A percentile compares a stretch with the other conserved stretches of the same genome.
Evolutionary conservation across 768 basidiomycete genomes (phyloP).

Genomic region (Boletus fagicola): DNA sequence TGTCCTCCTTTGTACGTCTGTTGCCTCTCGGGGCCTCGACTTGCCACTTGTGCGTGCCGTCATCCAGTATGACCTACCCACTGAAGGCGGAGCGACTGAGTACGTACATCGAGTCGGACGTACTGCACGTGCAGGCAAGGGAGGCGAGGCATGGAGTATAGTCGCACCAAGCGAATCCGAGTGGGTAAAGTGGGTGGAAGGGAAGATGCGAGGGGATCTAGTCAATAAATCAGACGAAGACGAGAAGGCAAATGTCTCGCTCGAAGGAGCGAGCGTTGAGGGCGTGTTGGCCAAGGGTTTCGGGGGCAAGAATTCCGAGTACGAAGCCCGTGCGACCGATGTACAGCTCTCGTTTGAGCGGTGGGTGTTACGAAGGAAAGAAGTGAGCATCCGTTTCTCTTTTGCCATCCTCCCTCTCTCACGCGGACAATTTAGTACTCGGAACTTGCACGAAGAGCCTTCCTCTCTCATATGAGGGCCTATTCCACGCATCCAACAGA

Average conservation of each 20-base stretch:
- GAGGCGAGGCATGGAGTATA: conserved; percentile 95
- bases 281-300: conserved; percentile 76
- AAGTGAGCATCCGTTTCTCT: conserved; percentile 46
- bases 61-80: conserved; percentile 95
- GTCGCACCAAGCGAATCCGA: conserved; percentile 81
- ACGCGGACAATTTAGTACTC: conserved; percentile 55
- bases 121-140: conserved; percentile 93
- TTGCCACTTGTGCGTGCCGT: conserved; percentile 92
- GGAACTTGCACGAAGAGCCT: conserved; percentile 77
- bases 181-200: conserved; percentile 91
- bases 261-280: conserved; percentile 66
- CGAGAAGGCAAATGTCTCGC: conserved; percentile 42
- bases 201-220: conserved; percentile 65
- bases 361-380: conserved; percentile 77
- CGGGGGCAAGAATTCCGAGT: conserved; percentile 78
- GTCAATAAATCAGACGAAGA: conserved; percentile 26
- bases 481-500: conserved; percentile 95
- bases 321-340: conserved; percentile 88
- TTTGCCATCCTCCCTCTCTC: conserved; percentile 1
- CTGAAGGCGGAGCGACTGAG: conserved; percentile 94
- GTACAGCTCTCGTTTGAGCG: conserved; percentile 94
- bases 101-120: conserved; percentile 97
- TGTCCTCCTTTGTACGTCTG: conserved; percentile 91
- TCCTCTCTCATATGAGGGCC: conserved; percentile 89
- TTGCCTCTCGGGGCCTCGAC: conserved; percentile 97